Conservation (phyloP, 176 grass and related monocot genomes). For the Eleusine indica region DNA sequence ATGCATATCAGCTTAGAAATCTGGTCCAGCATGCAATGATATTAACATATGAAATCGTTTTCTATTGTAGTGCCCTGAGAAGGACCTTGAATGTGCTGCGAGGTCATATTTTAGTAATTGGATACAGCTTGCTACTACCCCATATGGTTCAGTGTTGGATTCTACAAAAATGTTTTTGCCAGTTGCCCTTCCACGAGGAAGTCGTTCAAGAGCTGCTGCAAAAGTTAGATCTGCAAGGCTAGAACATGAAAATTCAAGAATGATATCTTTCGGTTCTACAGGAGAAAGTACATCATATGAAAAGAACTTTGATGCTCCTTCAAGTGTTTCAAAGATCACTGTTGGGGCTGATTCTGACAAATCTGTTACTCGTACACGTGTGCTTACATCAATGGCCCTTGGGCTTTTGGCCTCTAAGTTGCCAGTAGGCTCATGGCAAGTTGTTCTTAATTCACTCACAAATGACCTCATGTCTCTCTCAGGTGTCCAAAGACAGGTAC, state of each 20-base stretch:
- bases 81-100: slow-evolving; percentile 80
- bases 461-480: slow-evolving; percentile 72
- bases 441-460: slow-evolving; percentile 72
- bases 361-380: slow-evolving; percentile 92
- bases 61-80: slow-evolving; percentile 68
- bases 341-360: slow-evolving; percentile 90
- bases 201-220: slow-evolving; percentile 86
- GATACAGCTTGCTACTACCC: slow-evolving; percentile 90
- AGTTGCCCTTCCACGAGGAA: slow-evolving; percentile 93
- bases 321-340: slow-evolving; percentile 65
- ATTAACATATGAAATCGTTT: slow-evolving; percentile 42
- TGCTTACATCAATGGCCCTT: slow-evolving; percentile 84
- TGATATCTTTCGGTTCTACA: slow-evolving; percentile 64
- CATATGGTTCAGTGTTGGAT: slow-evolving; percentile 82
- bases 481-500: slow-evolving; percentile 97
- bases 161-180: slow-evolving; percentile 89
- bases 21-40: slow-evolving; percentile 16
- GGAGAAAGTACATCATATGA: slow-evolving; percentile 63
- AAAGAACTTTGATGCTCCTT: slow-evolving; percentile 56
- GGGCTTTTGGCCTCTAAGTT: slow-evolving; percentile 91
- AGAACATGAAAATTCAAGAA: slow-evolving; percentile 59
- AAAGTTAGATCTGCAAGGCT: slow-evolving; percentile 79
- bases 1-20: slow-evolving; percentile 30
- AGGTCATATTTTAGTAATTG: slow-evolving; percentile 76
- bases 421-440: slow-evolving; percentile 68